Percentiles rank a stretch among this genome's conserved stretches.
Evolutionary conservation across 495 filamentous ascomycete genomes (phyloP).

Genomic region (Wilcoxina mikolae): DNA sequence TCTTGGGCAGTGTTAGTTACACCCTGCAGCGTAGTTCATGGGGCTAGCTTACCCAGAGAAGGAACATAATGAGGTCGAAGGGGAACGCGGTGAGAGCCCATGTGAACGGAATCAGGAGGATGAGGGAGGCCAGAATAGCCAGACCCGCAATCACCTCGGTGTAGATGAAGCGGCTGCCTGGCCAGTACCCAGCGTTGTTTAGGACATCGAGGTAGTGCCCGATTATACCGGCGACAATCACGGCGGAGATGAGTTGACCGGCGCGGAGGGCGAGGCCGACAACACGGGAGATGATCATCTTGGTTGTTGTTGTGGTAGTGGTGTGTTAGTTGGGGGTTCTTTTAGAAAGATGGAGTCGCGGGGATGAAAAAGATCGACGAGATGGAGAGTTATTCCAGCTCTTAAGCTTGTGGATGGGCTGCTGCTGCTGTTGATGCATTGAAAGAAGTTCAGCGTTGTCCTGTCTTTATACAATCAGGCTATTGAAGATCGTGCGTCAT

Average conservation of each 20-base stretch:
- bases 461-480: too few species aligned
- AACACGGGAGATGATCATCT: constrained; percentile 33
- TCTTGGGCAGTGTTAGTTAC: constrained; percentile 15
- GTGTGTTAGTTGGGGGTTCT: background rate
- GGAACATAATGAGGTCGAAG: constrained; percentile 38
- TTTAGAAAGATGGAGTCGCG: too few species aligned
- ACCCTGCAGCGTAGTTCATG: background rate
- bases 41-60: constrained; percentile 30
- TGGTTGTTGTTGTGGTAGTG: background rate
- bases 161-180: constrained; percentile 41
- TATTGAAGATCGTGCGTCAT: too few species aligned
- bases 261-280: constrained; percentile 37
- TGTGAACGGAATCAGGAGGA: constrained; percentile 44
- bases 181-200: constrained; percentile 25
- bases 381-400: too few species aligned
- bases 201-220: constrained; percentile 37
- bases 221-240: constrained; percentile 43
- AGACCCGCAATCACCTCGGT: constrained; percentile 44
- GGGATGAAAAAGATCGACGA: too few species aligned
- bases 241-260: constrained; percentile 31
- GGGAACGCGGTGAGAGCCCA: constrained; percentile 30
- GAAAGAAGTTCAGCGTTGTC: too few species aligned
- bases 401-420: too few species aligned
- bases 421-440: too few species aligned
- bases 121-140: constrained; percentile 37